A percentile compares a stretch with the other conserved stretches of the same genome.
These are phyloP conservation scores for Sporisorium graminicola DNA, from an alignment of 1,284 basidiomycete genomes.

Conservation along the genomic window DNA sequence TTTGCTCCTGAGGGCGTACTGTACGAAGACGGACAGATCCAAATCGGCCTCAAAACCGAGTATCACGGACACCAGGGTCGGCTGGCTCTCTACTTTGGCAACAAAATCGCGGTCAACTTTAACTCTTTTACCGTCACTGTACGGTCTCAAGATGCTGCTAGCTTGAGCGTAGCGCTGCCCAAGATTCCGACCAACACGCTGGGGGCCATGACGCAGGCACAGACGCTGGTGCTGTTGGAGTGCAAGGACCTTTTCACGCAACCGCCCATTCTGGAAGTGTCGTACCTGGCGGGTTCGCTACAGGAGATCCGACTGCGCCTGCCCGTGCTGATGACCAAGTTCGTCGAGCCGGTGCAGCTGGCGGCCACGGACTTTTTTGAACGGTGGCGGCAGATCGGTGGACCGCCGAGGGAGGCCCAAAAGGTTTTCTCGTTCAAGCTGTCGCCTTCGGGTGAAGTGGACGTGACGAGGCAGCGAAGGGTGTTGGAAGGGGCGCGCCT, in stretches of 20 bases:
- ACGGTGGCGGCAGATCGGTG: conserved; percentile 96
- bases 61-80: conserved; percentile 93
- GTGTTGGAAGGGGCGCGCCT: conserved; percentile 83
- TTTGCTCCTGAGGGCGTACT: conserved; percentile 88
- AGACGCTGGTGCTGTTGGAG: conserved; percentile 92
- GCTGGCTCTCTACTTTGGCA: conserved; percentile 92
- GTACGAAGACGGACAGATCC: conserved; percentile 94
- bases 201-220: conserved; percentile 85
- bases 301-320: conserved; percentile 86
- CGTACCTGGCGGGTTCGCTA: conserved; percentile 90
- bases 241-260: conserved; percentile 87
- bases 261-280: conserved; percentile 85
- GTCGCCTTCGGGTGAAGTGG: conserved; percentile 76
- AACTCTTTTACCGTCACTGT: conserved; percentile 89
- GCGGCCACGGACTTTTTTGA: conserved; percentile 91
- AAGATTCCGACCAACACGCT: conserved; percentile 87
- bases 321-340: conserved; percentile 89
- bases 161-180: conserved; percentile 83
- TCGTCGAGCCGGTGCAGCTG: conserved; percentile 91
- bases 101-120: conserved; percentile 88
- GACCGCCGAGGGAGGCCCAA: conserved; percentile 88
- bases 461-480: conserved; percentile 79
- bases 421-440: conserved; percentile 84
- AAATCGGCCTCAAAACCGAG: conserved; percentile 94
- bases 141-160: conserved; percentile 76